Base-by-base conservation (phyloP, 371 early-diverging fungal species). In the Apophysomyces sp. region DNA sequence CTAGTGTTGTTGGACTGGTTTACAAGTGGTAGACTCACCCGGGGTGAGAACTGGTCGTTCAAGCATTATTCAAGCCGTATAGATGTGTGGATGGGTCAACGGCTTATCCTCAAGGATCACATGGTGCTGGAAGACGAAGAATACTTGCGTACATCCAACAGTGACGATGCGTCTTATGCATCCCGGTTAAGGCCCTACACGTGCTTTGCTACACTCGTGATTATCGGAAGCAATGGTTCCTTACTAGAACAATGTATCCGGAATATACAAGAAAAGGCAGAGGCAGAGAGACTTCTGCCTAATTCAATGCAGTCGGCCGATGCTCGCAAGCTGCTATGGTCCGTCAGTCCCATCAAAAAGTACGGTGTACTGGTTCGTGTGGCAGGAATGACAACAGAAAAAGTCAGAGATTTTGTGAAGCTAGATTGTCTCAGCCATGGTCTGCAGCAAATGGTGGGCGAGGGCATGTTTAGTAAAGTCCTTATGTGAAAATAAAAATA, bases 1-100 rank as follows among this genome's bases (percentile, higher is more conserved):
- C 59, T 91, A 4, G 77, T 92, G 0, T 58, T 91, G 13, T 68
- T 93, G 49, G 94, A 94, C 62, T 94, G 94, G 92, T 86, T 92
- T 68, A 91, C 91, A 2, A 84, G 89, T 57, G 94, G 94, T 2
- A 67, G 94, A 40, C 73, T 81, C 63, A 81, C 84, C 4, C 66
- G 90, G 0, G 92, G 92, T 16, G 94, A 94, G 59, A 68, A 62
- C 11, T 94, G 92, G 92, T 70, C 74, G 12, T 92, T 92, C 64
- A 67, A 79, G 4, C 73, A 78, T 41, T 93, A 91, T 76, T 72
- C 81, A 28, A 85, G 86, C 55, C 73, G 78, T 9, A 89, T 89
- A 55, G 80, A 83, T 44, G 69, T 92, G 5, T 62, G 60, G n/a
- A 54, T 85, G 2, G 76, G 53, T n/a, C 61, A 52, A 15, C 69